A percentile compares a stretch with the other conserved stretches of the same genome.
Conservation (phyloP, 345 rosid genomes). For the Trapa bicornis region DNA sequence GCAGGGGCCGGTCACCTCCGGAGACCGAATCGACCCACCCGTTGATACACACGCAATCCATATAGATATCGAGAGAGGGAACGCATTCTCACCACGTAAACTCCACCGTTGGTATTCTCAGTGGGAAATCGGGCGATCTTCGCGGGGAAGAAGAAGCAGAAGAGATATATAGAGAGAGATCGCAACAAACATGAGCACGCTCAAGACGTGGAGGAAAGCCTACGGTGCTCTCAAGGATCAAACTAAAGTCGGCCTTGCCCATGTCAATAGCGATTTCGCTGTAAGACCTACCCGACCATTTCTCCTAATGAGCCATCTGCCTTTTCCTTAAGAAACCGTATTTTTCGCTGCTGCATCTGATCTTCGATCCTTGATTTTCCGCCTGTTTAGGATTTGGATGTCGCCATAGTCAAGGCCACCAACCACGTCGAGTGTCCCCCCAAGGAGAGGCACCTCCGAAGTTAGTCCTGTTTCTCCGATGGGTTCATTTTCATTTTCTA, state of each 20-base stretch:
- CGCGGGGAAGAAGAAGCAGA: too few relatives aligned
- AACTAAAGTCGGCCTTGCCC: conserved; percentile 99
- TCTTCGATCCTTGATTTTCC: conserved; percentile 5
- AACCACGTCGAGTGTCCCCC: conserved; percentile 98
- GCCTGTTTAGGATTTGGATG: conserved; percentile 76
- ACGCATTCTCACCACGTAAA: conserved; percentile 21
- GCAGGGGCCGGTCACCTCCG: background rate
- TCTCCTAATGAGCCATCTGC: conserved; percentile 1
- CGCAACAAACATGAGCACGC: conserved; percentile 56
- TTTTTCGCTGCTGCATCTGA: conserved; percentile 2
- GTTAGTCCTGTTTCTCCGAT: conserved; percentile 26
- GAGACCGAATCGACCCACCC: background rate
- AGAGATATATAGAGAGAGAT: background rate
- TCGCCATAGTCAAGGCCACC: conserved; percentile 92
- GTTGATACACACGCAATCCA: background rate
- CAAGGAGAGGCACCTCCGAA: conserved; percentile 84
- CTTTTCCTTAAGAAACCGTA: conserved; percentile 10
- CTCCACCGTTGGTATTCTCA: conserved; percentile 4
- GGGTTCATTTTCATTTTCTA: conserved; percentile 17
- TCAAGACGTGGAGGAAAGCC: conserved; percentile 91
- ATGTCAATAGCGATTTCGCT: conserved; percentile 95
- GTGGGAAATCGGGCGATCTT: too few relatives aligned
- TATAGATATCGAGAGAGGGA: background rate
- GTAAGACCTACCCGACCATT: conserved; percentile 17
- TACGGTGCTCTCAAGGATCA: conserved; percentile 91